phyloP scores from a whole-genome alignment of 495 filamentous ascomycete genomes.

The Neurospora tetraspora region DNA sequence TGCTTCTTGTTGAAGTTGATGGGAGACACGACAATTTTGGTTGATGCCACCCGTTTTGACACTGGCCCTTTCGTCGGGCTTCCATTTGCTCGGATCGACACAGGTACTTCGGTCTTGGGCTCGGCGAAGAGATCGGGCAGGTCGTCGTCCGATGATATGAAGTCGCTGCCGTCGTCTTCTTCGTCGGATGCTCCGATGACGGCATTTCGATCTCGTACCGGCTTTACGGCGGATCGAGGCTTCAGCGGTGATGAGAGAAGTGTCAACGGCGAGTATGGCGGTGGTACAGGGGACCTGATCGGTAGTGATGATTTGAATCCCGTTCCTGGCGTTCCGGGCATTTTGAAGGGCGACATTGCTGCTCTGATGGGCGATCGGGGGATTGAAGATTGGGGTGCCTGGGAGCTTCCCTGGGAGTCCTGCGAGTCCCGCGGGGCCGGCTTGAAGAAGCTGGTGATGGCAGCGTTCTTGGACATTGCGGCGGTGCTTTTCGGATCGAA shows the following conservation, averaged over 20 bases:
- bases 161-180: slow-evolving; percentile 26
- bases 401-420: not conserved
- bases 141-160: slow-evolving; percentile 13
- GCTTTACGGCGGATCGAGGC: slow-evolving; percentile 11
- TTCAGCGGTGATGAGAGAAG: slow-evolving; percentile 21
- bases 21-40: slow-evolving; percentile 28
- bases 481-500: not conserved
- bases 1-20: slow-evolving; percentile 45
- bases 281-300: slow-evolving; percentile 3
- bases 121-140: slow-evolving; percentile 12
- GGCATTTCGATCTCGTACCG: slow-evolving; percentile 18
- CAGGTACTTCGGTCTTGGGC: slow-evolving; percentile 3
- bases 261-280: slow-evolving; percentile 4
- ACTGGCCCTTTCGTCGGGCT: not conserved
- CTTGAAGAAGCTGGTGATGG: slow-evolving; percentile 28
- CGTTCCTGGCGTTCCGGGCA: slow-evolving; percentile 4
- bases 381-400: not conserved
- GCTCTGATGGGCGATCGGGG: not conserved
- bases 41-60: not conserved
- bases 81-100: not conserved
- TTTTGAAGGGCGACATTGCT: not conserved
- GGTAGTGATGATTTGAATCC: slow-evolving; percentile 4
- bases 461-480: slow-evolving; percentile 8
- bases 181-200: slow-evolving; percentile 63
- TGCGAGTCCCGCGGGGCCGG: slow-evolving; percentile 1